Evolutionary conservation across 2,329 filamentous ascomycete species (phyloP), one percentile per base, ranked within the genome.

Genomic region (Ceratocystis smalleyi): DNA sequence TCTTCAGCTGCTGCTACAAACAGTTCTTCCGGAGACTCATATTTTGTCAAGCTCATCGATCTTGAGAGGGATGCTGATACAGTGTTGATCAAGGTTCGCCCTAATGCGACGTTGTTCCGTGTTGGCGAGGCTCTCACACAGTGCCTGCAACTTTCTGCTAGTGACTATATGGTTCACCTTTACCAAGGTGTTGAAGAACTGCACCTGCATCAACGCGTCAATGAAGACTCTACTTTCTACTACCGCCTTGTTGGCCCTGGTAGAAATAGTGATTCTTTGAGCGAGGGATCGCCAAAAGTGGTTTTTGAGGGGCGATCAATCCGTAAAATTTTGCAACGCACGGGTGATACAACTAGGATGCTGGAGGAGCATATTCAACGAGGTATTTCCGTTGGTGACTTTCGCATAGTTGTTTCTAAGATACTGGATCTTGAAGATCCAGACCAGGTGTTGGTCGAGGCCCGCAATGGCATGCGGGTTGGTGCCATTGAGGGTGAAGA

Each of bases 401-500:
- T 66, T n/a, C 59, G 65, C 30, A 32, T 32, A 1, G 19, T 32
- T 1, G 65, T 66, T 5, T 62, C 65, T 3, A 49, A 43, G 5
- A 40, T 62, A 2, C 60, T 66, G 12, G 27, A 30, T n/a, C 54
- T 66, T 22, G 59, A 64, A 15, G 65, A 66, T 45, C 3, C 65
- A 27, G 65, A 66, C 54, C 30, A 43, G 12, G 35, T 66, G 19
- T 30, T 64, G 22, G 47, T 66, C 10, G 65, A 66, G 32, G 65
- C 65, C 5, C 17, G 35, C n/a, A 66, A 66, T 43, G 65, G 65
- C 17, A 62, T 66, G 30, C 62, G 61, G 3, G 43, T 60, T 22
- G 65, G 65, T 6, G 47, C 65, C 1, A 61, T 66, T 59, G 65
- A 64, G 19, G 65, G 65, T 3, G 51, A 64, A 10, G 65, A 66